Evolutionary conservation across 2,329 filamentous ascomycete genomes (phyloP), one percentile per base, ranked within the genome.

Genomic region (Fusarium sororula): DNA sequence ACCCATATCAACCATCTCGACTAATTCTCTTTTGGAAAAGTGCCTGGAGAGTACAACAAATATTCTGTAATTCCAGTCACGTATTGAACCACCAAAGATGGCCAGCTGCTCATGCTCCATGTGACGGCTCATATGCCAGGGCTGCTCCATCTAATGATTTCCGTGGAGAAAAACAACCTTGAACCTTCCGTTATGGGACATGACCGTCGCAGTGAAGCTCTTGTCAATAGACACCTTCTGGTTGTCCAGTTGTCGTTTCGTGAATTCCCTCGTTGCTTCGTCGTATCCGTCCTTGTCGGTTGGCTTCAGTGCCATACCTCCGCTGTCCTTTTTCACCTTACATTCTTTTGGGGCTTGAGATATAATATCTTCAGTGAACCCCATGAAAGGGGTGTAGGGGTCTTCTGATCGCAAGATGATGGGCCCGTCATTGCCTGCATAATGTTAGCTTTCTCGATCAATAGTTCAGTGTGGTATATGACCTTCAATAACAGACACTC

Each of bases 401-500:
- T 75, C 73, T 48, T 74, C 64, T 2, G 73, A 74, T 11, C 65
- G 45, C 5, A 76, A 48, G 17, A 72, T 20, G 8, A 74, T 32
- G 6, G 73, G 61, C 8, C 73, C 73, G 6, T 75, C 73, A 11
- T 75, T 76, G 6, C 73, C 73, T 75, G 10, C 2, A 22, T 17
- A 13, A 5, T 38, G 42, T 75, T 26, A 74, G 9, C 14, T 51
- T 47, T 28, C 10, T 14, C 18, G 17, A 11, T 28, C 4, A 6
- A 18, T 9, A 14, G 6, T 15, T 12, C 7, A 3, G 18, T 26
- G 18, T 13, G 17, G 14, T 5, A 7, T 37, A 28, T 37, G 18
- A 70, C 73, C 73, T 66, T 75, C 73, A 28, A 75, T 75, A 17
- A 75, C 73, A 38, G 73, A 76, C 6, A 75, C 64, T 9, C 70